Evolutionary conservation across 164 flowering plant genomes (phyloP).

Genomic region (Umbellularia californica): DNA sequence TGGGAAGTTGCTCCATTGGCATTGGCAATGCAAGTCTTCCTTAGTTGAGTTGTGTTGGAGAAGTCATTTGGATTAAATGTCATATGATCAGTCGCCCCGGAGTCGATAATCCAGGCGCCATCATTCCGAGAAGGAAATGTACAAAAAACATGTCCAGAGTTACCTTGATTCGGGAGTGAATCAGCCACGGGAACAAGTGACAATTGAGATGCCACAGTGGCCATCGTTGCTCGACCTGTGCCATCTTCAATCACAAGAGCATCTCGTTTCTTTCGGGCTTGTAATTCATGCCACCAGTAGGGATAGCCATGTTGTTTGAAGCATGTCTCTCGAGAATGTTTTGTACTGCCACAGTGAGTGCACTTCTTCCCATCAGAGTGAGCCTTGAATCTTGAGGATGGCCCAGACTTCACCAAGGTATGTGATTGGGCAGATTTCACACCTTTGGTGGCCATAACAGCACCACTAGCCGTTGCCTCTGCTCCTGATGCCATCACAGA

Average conservation of each 20-base stretch:
- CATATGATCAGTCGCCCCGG: not conserved
- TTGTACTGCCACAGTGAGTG: not conserved
- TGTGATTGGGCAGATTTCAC: not conserved
- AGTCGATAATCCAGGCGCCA: slow-evolving; percentile 1
- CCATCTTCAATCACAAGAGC: not conserved
- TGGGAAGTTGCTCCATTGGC: too few species aligned
- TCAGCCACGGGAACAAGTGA: not conserved
- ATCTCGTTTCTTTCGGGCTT: not conserved
- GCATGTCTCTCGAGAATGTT: not conserved
- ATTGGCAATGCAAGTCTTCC: too few species aligned
- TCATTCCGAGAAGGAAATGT: not conserved
- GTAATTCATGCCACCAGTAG: slow-evolving; percentile 1
- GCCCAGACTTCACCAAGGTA: not conserved
- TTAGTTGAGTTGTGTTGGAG: not conserved
- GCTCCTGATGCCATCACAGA: not conserved
- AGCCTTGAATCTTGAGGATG: too few species aligned
- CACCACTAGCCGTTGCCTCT: not conserved
- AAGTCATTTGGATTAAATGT: not conserved
- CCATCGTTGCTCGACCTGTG: not conserved
- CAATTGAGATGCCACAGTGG: not conserved
- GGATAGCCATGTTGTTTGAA: slow-evolving; percentile 4
- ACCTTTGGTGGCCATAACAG: not conserved
- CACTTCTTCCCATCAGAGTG: too few species aligned
- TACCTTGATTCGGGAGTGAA: not conserved
- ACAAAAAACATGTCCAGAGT: not conserved